Evolutionary conservation across 768 basidiomycete genomes (phyloP).

Genomic region (Pulveroboletus sp.): DNA sequence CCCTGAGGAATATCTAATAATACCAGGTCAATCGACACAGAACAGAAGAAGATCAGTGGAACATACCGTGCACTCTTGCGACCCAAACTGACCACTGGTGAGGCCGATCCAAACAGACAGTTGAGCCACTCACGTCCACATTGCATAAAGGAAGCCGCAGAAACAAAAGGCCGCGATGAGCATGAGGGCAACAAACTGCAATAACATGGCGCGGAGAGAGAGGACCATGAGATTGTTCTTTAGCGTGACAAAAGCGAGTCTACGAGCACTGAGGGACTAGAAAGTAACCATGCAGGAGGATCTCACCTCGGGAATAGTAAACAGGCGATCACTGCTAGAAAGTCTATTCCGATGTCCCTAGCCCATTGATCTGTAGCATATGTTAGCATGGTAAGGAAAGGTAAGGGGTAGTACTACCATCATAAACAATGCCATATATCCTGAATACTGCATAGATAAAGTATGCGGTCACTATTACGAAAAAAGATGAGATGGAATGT

Average conservation of each 20-base stretch:
- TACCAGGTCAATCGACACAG: constrained; percentile 11
- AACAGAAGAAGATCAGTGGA: neutral
- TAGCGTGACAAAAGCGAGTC: constrained; percentile 87
- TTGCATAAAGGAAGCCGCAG: constrained; percentile 85
- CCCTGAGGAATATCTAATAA: constrained; percentile 32
- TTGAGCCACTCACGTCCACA: constrained; percentile 74
- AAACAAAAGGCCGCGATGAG: constrained; percentile 86
- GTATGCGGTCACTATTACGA: constrained; percentile 64
- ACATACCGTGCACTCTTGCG: constrained; percentile 55
- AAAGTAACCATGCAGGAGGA: neutral
- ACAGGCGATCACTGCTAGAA: constrained; percentile 83
- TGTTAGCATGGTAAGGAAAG: neutral
- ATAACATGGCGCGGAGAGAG: constrained; percentile 85
- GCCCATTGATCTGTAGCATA: constrained; percentile 54
- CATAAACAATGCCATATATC: constrained; percentile 63
- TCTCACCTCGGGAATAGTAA: constrained; percentile 81
- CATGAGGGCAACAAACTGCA: constrained; percentile 84
- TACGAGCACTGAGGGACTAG: constrained; percentile 25
- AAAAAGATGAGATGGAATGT: constrained; percentile 1
- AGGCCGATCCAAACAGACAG: constrained; percentile 1
- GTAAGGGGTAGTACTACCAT: constrained; percentile 38
- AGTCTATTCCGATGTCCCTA: constrained; percentile 67
- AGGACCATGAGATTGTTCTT: constrained; percentile 78
- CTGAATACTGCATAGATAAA: constrained; percentile 72
- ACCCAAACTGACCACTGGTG: constrained; percentile 44